A percentile compares a stretch with the other conserved stretches of the same genome.
phyloP scores from a whole-genome alignment of 2,329 filamentous ascomycete genomes.

The Grosmannia serpens region DNA sequence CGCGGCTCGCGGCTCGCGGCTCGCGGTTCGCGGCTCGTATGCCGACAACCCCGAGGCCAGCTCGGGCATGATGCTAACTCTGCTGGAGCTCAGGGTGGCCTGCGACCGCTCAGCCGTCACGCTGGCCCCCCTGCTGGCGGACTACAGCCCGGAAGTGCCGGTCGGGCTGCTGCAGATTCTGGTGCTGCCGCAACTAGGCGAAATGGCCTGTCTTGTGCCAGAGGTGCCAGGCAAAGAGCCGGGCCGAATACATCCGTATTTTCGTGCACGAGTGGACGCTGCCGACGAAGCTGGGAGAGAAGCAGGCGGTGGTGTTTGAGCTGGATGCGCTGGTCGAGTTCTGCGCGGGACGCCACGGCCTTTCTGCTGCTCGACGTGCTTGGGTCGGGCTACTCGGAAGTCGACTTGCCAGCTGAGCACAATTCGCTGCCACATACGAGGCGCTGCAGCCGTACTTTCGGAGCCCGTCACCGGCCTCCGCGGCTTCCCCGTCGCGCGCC shows the following conservation, averaged over 20 bases:
- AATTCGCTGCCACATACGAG: constrained; percentile 25
- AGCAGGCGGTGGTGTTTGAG: background rate
- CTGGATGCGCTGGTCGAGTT: background rate
- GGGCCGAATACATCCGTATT: background rate
- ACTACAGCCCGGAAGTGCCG: background rate
- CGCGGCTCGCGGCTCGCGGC: too few species aligned
- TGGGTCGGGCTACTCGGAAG: background rate
- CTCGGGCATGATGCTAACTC: background rate
- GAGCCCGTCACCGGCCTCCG: constrained; percentile 22
- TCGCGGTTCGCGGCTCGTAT: background rate
- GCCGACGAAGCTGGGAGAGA: background rate
- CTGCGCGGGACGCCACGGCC: background rate
- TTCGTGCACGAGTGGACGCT: background rate
- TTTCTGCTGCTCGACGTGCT: background rate
- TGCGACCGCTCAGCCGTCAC: background rate
- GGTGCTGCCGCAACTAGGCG: background rate
- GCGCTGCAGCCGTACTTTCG: constrained; percentile 17
- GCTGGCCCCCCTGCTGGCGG: background rate
- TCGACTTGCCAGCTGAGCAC: background rate
- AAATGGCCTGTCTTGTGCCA: background rate
- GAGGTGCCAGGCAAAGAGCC: background rate
- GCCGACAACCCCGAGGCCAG: background rate
- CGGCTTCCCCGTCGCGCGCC: constrained; percentile 9
- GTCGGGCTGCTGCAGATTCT: background rate
- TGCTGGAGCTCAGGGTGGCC: background rate